Evolutionary conservation across 495 filamentous ascomycete genomes (phyloP).

Genomic region (Aspergillus steynii): DNA sequence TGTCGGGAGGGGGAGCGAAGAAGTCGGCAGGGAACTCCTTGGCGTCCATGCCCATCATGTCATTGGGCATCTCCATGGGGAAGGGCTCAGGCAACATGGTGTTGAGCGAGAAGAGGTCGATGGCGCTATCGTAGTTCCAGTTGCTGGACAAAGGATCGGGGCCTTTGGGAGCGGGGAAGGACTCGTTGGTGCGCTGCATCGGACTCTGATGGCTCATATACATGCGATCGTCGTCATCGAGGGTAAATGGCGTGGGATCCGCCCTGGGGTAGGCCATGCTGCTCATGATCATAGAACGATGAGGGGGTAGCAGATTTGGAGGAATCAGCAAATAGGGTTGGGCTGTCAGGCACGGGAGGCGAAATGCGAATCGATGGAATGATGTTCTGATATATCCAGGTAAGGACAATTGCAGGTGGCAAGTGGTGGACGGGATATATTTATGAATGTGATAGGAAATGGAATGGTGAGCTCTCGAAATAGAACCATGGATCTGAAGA

Average conservation of each 20-base stretch:
- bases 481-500: conserved; percentile 19
- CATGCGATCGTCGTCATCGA: conserved; percentile 17
- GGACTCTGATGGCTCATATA: conserved; percentile 17
- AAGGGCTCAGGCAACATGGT: conserved; percentile 37
- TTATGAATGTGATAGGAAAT: not conserved
- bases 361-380: not conserved
- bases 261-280: conserved; percentile 14
- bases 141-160: conserved; percentile 42
- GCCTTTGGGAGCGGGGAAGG: conserved; percentile 15
- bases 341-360: not conserved
- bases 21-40: conserved; percentile 41
- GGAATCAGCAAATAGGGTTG: not conserved
- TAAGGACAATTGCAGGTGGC: conserved; percentile 6
- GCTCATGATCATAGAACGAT: not conserved
- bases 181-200: conserved; percentile 13
- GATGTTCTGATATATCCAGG: conserved; percentile 4
- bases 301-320: conserved; percentile 2
- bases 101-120: conserved; percentile 43
- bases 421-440: conserved; percentile 3
- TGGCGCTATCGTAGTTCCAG: conserved; percentile 45
- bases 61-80: conserved; percentile 38
- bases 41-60: conserved; percentile 32
- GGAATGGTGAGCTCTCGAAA: conserved; percentile 5
- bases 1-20: conserved; percentile 31
- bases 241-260: conserved; percentile 10